phyloP scores from a whole-genome alignment of 768 basidiomycete species.

The Megacollybia marginata region DNA sequence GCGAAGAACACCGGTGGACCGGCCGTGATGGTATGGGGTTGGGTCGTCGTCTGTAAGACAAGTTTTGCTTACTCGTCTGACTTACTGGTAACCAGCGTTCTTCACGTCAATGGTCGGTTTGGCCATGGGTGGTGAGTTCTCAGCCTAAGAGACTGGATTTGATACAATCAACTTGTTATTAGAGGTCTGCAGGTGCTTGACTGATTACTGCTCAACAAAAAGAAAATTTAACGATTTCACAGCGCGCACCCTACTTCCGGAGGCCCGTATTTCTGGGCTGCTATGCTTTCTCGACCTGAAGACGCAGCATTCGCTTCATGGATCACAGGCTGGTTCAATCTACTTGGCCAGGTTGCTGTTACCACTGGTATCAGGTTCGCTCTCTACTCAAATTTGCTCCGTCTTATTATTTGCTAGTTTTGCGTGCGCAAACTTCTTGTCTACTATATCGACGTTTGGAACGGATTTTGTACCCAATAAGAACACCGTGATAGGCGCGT shows the following conservation, averaged over 20 bases:
- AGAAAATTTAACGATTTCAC: slow-evolving; percentile 15
- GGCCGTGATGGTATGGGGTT: slow-evolving; percentile 74
- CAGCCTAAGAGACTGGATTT: not conserved
- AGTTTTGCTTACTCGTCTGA: not conserved
- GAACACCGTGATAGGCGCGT: slow-evolving; percentile 53
- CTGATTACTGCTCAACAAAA: slow-evolving; percentile 16
- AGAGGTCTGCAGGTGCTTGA: slow-evolving; percentile 41
- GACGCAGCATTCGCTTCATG: slow-evolving; percentile 63
- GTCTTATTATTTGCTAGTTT: slow-evolving; percentile 29
- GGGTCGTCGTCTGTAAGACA: slow-evolving; percentile 51
- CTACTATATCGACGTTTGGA: slow-evolving; percentile 53
- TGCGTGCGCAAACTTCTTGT: slow-evolving; percentile 61
- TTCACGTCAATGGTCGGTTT: slow-evolving; percentile 69
- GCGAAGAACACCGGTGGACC: slow-evolving; percentile 68
- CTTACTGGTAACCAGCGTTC: slow-evolving; percentile 29
- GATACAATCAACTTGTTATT: slow-evolving; percentile 7
- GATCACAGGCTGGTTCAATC: slow-evolving; percentile 72
- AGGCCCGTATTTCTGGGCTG: slow-evolving; percentile 79
- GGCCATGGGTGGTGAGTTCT: slow-evolving; percentile 58
- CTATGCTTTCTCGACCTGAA: slow-evolving; percentile 54
- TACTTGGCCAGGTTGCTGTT: slow-evolving; percentile 70
- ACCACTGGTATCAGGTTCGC: slow-evolving; percentile 62
- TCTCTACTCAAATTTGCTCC: not conserved
- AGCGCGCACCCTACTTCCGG: slow-evolving; percentile 68
- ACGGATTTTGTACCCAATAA: slow-evolving; percentile 52